A percentile compares a stretch with the other conserved stretches of the same genome.
Evolutionary conservation across 176 grass and related monocot genomes (phyloP).

Genomic region (Cenchrus fungigraminus): DNA sequence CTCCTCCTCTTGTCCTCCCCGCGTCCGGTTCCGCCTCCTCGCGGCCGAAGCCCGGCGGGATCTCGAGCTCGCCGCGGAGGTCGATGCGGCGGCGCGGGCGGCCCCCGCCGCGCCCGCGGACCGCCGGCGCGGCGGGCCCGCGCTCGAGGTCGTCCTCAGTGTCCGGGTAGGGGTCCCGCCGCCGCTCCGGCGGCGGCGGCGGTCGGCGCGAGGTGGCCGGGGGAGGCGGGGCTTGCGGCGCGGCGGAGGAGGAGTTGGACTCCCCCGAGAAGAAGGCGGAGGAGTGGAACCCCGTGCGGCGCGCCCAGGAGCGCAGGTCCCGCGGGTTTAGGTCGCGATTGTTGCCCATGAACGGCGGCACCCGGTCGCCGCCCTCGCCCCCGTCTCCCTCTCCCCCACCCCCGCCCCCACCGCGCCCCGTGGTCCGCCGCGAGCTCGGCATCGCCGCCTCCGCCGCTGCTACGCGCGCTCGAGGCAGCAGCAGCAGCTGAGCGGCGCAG

Average conservation of each 20-base stretch:
- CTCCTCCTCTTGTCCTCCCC: slow-evolving; percentile 23
- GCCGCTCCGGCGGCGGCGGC: slow-evolving; percentile 24
- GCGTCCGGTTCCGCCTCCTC: slow-evolving; percentile 14
- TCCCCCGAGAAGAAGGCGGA: slow-evolving; percentile 73
- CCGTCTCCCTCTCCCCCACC: background rate
- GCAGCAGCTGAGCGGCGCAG: slow-evolving; percentile 12
- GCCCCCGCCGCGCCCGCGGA: background rate
- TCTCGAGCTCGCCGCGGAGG: slow-evolving; percentile 61
- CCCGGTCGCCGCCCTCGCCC: slow-evolving; percentile 8
- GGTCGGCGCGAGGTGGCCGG: slow-evolving; percentile 26
- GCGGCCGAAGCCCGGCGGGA: slow-evolving; percentile 38
- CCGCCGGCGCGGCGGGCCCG: background rate
- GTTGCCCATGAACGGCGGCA: slow-evolving; percentile 76
- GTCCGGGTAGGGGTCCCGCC: background rate
- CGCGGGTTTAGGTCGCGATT: slow-evolving; percentile 81
- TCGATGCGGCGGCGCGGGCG: slow-evolving; percentile 50
- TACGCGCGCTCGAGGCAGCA: background rate
- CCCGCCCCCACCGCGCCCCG: slow-evolving; percentile 6
- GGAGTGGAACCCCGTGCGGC: slow-evolving; percentile 79
- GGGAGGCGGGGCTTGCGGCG: slow-evolving; percentile 24
- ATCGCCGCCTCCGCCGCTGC: background rate
- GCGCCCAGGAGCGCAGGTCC: slow-evolving; percentile 88
- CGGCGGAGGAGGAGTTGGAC: slow-evolving; percentile 27
- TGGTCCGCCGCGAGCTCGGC: slow-evolving; percentile 30
- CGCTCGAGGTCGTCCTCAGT: slow-evolving; percentile 43